Evolutionary conservation across 2,329 filamentous ascomycete genomes (phyloP).

Genomic region (Apiospora aurea): DNA sequence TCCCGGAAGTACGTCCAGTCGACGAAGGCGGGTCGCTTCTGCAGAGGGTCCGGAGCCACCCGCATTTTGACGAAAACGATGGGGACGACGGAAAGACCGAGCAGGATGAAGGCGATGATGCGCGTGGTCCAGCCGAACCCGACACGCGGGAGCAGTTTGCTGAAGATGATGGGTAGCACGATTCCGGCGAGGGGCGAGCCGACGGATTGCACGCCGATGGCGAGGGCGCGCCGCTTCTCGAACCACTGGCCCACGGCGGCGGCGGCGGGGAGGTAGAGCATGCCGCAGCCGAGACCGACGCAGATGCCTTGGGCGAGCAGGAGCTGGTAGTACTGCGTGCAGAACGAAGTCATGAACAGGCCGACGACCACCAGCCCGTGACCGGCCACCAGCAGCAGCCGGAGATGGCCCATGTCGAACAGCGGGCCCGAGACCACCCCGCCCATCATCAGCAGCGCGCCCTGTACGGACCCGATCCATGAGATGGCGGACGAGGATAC

Average conservation of each 20-base stretch:
- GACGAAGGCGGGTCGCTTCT: constrained; percentile 46
- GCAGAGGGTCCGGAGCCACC: constrained; percentile 39
- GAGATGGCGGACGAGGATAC: constrained; percentile 45
- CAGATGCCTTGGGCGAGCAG: constrained; percentile 59
- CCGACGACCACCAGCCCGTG: constrained; percentile 56
- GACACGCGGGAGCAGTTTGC: constrained; percentile 42
- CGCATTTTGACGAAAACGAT: neutral
- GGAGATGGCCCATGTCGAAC: constrained; percentile 59
- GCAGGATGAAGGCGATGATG: constrained; percentile 25
- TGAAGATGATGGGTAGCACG: constrained; percentile 1
- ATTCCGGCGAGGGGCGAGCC: constrained; percentile 40
- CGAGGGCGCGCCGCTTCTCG: constrained; percentile 40
- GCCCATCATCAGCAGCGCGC: constrained; percentile 58
- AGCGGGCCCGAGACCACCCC: constrained; percentile 59
- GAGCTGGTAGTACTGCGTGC: constrained; percentile 57
- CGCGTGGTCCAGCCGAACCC: constrained; percentile 27
- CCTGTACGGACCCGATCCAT: constrained; percentile 60
- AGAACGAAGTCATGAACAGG: constrained; percentile 60
- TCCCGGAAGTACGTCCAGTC: constrained; percentile 51
- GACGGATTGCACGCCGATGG: constrained; percentile 43
- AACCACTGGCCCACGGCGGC: constrained; percentile 42
- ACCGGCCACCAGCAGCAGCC: constrained; percentile 50
- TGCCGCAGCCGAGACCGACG: constrained; percentile 50
- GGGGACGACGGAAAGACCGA: neutral
- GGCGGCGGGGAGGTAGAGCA: constrained; percentile 38